These are phyloP conservation scores for Exutisphaerella laricina DNA, from an alignment of 2,329 filamentous ascomycete genomes.

Conservation along the genomic window DNA sequence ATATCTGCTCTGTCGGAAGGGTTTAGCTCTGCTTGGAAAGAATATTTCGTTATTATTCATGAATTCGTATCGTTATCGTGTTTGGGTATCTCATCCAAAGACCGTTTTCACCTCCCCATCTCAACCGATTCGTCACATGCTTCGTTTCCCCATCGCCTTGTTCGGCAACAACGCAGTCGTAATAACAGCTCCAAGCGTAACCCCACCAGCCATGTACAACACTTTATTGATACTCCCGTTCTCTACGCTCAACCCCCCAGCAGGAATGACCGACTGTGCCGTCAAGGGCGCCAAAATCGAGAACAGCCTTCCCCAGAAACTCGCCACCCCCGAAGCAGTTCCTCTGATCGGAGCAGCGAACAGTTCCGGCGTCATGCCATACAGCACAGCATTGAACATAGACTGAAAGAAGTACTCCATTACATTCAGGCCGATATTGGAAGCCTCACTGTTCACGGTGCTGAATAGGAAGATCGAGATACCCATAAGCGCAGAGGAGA, in stretches of 20 bases:
- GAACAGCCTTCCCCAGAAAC: conserved; percentile 55
- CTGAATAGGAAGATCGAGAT: conserved; percentile 43
- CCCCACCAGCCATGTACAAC: conserved; percentile 52
- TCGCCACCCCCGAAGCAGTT: conserved; percentile 51
- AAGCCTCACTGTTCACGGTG: conserved; percentile 41
- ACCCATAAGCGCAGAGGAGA: conserved; percentile 41
- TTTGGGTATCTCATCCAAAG: too few relatives aligned
- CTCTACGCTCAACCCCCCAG: conserved; percentile 8
- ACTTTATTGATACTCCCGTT: conserved; percentile 43
- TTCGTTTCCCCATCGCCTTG: conserved; percentile 33
- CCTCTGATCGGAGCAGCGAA: conserved; percentile 29
- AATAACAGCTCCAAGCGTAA: conserved; percentile 50
- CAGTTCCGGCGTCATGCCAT: conserved; percentile 49
- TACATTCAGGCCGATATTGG: conserved; percentile 47
- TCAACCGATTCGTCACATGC: too few relatives aligned
- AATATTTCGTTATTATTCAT: too few relatives aligned
- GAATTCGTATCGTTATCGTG: too few relatives aligned
- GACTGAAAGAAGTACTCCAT: conserved; percentile 51
- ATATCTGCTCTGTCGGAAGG: too few relatives aligned
- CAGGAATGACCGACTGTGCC: conserved; percentile 41
- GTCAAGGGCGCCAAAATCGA: conserved; percentile 55
- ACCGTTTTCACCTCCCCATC: too few relatives aligned
- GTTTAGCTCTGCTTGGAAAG: too few relatives aligned
- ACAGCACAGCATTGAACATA: conserved; percentile 50
- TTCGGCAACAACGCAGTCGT: conserved; percentile 48